Evolutionary conservation across 108 stramenopile species (phyloP).

Genomic region (Fragilariopsis cylindrus): DNA sequence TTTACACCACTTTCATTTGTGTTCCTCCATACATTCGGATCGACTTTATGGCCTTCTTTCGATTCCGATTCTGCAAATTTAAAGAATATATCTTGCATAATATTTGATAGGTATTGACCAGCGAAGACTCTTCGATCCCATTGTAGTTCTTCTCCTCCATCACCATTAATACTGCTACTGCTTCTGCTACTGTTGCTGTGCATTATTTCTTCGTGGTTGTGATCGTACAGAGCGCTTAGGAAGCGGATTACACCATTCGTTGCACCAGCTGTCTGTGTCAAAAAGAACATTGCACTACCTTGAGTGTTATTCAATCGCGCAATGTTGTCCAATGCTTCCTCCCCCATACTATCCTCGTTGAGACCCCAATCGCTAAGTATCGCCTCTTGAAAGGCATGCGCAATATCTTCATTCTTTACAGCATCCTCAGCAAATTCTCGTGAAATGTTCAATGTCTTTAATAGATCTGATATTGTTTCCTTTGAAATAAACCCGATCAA

Average conservation of each 20-base stretch:
- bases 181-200: no score
- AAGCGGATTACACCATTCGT: constrained; percentile 62
- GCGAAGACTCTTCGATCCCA: constrained; percentile 68
- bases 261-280: constrained; percentile 86
- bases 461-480: constrained; percentile 41
- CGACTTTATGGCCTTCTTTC: constrained; percentile 59
- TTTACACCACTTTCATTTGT: constrained; percentile 75
- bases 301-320: constrained; percentile 59
- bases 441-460: constrained; percentile 55
- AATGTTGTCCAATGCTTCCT: constrained; percentile 56
- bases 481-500: constrained; percentile 39
- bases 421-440: constrained; percentile 53
- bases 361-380: constrained; percentile 76
- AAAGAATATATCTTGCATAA: constrained; percentile 60
- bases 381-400: constrained; percentile 80
- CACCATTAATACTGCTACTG: neutral
- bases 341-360: constrained; percentile 71
- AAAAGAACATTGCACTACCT: constrained; percentile 84
- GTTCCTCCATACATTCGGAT: constrained; percentile 81
- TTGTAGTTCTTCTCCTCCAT: neutral
- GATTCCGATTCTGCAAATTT: constrained; percentile 75
- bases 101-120: constrained; percentile 57
- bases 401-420: constrained; percentile 57
- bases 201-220: constrained; percentile 6
- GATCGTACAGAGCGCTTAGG: constrained; percentile 56